These are phyloP conservation scores for Chytriomyces sp. DNA, from an alignment of 192 early-diverging fungal genomes.

Conservation along the genomic window DNA sequence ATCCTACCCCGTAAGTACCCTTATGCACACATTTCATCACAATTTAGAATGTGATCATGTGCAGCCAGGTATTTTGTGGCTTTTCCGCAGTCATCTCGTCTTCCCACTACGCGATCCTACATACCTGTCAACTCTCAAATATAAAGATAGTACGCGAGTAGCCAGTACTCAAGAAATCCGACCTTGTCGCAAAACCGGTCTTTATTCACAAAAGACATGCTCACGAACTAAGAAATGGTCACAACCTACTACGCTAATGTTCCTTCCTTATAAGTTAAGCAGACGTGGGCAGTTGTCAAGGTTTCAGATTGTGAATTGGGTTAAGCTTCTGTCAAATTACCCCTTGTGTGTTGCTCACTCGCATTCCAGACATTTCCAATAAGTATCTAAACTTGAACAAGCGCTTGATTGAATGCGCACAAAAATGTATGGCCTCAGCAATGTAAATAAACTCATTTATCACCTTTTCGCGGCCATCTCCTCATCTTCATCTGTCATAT, in stretches of 20 bases:
- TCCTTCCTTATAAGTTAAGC: conserved; percentile 12
- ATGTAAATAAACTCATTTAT: no score
- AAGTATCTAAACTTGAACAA: conserved; percentile 9
- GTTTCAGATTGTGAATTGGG: neutral
- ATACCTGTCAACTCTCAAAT: conserved; percentile 40
- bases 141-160: conserved; percentile 2
- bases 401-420: neutral
- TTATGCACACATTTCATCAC: neutral
- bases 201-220: conserved; percentile 22
- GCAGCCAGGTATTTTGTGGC: neutral
- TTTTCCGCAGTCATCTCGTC: conserved; percentile 6
- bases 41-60: neutral
- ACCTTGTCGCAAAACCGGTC: conserved; percentile 6
- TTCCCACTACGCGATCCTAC: conserved; percentile 35
- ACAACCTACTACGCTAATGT: conserved; percentile 3
- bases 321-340: neutral
- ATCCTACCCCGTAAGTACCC: neutral
- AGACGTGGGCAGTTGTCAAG: neutral
- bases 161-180: conserved; percentile 1
- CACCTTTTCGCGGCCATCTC: conserved; percentile 19
- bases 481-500: conserved; percentile 28
- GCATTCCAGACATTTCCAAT: conserved; percentile 10
- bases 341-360: neutral
- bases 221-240: no score
- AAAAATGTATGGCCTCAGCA: neutral